Base-by-base conservation (phyloP, 1,139 yeast species). In the Kodamaea derodonti region DNA sequence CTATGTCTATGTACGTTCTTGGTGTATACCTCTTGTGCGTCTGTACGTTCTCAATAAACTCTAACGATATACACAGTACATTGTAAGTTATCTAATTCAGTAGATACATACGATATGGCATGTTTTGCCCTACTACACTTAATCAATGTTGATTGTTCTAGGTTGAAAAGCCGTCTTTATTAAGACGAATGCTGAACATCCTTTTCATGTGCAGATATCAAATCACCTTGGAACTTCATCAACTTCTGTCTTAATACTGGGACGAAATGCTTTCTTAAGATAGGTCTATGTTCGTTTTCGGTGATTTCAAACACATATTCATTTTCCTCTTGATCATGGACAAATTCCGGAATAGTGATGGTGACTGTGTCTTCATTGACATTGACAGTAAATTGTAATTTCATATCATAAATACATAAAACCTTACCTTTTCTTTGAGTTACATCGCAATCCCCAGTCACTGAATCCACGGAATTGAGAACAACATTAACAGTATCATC, bases 371-470 rank as follows among this genome's bases (percentile, higher is more conserved):
- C 61, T 16, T 49, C 56, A 3, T 50, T 42, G 11, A 70, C 72
- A 14, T 56, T 51, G 13, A 79, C 62, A 13, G 62, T 48, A 40
- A 83, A 69, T 42, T 63, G 68, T 32, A 83, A 57, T 33, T 61
- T 65, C 72, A 84, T 56, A 53, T 84, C 94, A 49, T 74, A 83
- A 36, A 83, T 80, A 50, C 92, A 83, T 50, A 78, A 74, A 12
- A 80, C 86, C 57, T 79, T 81, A 9, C 90, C 92, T 60, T 84
- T 84, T 62, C 92, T 74, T 57, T 84, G 92, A 18, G 86, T 79
- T 11, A 84, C 90, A 47, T 82, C 85, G 49, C 92, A 82, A 55
- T 84, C 92, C 14, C 94, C 94, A 11, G 72, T 55, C 12, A 82
- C 65, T 3, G 75, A 60, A 26, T 65, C 66, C 9, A 78, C 54